These are phyloP conservation scores for Rutstroemia sp. DNA, from an alignment of 2,329 filamentous ascomycete genomes.

Conservation along the genomic window DNA sequence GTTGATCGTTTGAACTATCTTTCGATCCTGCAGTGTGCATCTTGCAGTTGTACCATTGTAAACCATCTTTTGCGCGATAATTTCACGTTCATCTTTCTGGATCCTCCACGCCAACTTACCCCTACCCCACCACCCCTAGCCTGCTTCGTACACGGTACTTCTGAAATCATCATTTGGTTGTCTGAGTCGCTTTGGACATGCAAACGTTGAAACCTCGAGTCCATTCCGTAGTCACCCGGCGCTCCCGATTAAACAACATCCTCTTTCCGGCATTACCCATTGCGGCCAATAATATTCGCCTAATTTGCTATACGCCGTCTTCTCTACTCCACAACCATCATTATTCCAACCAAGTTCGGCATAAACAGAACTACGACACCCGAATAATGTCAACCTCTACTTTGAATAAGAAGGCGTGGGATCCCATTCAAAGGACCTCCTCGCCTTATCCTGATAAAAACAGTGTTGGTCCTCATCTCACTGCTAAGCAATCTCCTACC, in stretches of 20 bases:
- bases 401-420: slow-evolving; percentile 11
- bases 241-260: not conserved
- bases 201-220: not conserved
- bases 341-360: slow-evolving; percentile 5
- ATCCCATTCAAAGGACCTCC: slow-evolving; percentile 22
- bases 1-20: not conserved
- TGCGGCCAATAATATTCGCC: slow-evolving; percentile 9
- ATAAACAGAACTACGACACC: slow-evolving; percentile 2
- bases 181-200: not conserved
- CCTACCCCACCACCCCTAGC: too few species aligned
- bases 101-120: not conserved
- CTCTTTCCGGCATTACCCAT: slow-evolving; percentile 9
- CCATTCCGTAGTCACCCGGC: slow-evolving; percentile 7
- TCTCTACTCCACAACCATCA: slow-evolving; percentile 6
- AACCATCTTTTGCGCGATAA: not conserved
- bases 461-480: slow-evolving; percentile 21
- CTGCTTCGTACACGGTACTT: not conserved
- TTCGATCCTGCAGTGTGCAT: not conserved
- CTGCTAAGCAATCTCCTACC: slow-evolving; percentile 19
- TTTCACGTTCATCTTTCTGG: not conserved
- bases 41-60: not conserved
- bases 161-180: not conserved
- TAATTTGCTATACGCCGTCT: slow-evolving; percentile 4
- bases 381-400: slow-evolving; percentile 4
- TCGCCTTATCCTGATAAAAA: slow-evolving; percentile 27